Percentiles rank a stretch among this genome's conserved stretches.
Evolutionary conservation across 352 stramenopile species (phyloP).

Genomic region (Salisapilia sapeloensis): DNA sequence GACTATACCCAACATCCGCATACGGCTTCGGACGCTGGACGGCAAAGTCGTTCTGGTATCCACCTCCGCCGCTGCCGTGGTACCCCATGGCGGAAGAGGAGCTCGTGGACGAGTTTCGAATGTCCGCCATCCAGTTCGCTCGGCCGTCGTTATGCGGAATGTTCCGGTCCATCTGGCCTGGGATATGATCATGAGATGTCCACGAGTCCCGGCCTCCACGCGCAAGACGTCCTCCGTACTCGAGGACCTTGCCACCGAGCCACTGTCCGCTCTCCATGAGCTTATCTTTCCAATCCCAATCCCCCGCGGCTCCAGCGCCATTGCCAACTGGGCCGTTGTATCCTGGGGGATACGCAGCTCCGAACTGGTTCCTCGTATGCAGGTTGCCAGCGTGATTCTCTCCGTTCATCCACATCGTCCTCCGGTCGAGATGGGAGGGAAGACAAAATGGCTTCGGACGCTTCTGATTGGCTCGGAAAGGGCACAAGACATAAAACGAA

Average conservation of each 20-base stretch:
- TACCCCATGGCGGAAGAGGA: constrained; percentile 6
- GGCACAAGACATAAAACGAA: too few relatives aligned
- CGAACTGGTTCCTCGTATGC: too few relatives aligned
- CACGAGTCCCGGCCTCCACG: too few relatives aligned
- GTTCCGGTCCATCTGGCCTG: constrained; percentile 18
- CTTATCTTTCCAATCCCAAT: constrained; percentile 51
- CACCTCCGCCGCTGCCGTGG: constrained; percentile 3
- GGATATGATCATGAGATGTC: constrained; percentile 20
- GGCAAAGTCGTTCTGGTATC: constrained; percentile 61
- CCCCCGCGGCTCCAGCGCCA: background rate
- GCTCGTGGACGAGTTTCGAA: constrained; percentile 28
- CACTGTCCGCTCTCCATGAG: constrained; percentile 52
- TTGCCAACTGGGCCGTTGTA: too few relatives aligned
- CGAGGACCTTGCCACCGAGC: constrained; percentile 55
- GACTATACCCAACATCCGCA: constrained; percentile 12
- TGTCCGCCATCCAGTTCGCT: constrained; percentile 64
- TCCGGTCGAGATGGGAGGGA: too few relatives aligned
- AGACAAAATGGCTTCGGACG: too few relatives aligned
- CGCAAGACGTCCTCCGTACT: constrained; percentile 38
- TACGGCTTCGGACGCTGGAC: constrained; percentile 39
- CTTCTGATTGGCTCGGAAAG: too few relatives aligned
- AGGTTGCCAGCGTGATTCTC: too few relatives aligned
- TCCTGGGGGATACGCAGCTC: too few relatives aligned
- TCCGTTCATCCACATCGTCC: too few relatives aligned
- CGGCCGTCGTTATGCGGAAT: constrained; percentile 47